phyloP scores from a whole-genome alignment of 2,329 filamentous ascomycete genomes.

The Calonectria hawksworthii region DNA sequence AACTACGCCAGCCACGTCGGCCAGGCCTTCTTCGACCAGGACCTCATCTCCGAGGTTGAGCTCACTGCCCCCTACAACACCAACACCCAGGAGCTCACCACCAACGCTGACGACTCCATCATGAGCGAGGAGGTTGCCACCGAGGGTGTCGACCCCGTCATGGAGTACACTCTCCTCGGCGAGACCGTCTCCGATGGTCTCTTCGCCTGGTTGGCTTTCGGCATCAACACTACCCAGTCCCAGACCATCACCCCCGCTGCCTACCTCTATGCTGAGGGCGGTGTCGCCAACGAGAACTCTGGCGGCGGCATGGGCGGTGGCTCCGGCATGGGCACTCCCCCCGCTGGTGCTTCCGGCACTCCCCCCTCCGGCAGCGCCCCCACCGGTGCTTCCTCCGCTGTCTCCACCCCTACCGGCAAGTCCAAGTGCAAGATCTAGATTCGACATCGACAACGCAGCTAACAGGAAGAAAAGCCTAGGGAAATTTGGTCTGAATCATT shows the following conservation, averaged over 20 bases:
- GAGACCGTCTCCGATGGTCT: slow-evolving; percentile 65
- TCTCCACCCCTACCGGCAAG: neutral
- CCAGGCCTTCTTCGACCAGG: slow-evolving; percentile 75
- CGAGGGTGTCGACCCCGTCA: slow-evolving; percentile 68
- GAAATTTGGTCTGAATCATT: neutral
- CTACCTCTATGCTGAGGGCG: slow-evolving; percentile 38
- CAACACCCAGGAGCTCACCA: slow-evolving; percentile 62
- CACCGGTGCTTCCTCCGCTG: neutral
- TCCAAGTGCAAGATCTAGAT: slow-evolving; percentile 24
- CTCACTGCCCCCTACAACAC: slow-evolving; percentile 60
- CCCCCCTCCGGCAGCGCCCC: neutral
- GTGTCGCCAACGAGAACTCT: slow-evolving; percentile 40
- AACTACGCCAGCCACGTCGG: slow-evolving; percentile 69
- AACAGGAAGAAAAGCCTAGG: slow-evolving; percentile 3
- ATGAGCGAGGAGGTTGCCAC: slow-evolving; percentile 62
- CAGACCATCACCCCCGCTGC: slow-evolving; percentile 34
- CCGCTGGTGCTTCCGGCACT: slow-evolving; percentile 9
- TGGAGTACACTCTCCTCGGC: slow-evolving; percentile 71
- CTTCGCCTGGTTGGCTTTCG: slow-evolving; percentile 68
- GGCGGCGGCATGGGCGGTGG: slow-evolving; percentile 12
- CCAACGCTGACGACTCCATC: slow-evolving; percentile 64
- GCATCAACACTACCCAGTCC: slow-evolving; percentile 57
- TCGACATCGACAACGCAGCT: neutral
- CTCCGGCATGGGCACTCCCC: slow-evolving; percentile 25
- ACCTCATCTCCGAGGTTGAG: slow-evolving; percentile 67